phyloP scores from a whole-genome alignment of 2,329 filamentous ascomycete genomes.

The Pseudodiploospora longispora region DNA sequence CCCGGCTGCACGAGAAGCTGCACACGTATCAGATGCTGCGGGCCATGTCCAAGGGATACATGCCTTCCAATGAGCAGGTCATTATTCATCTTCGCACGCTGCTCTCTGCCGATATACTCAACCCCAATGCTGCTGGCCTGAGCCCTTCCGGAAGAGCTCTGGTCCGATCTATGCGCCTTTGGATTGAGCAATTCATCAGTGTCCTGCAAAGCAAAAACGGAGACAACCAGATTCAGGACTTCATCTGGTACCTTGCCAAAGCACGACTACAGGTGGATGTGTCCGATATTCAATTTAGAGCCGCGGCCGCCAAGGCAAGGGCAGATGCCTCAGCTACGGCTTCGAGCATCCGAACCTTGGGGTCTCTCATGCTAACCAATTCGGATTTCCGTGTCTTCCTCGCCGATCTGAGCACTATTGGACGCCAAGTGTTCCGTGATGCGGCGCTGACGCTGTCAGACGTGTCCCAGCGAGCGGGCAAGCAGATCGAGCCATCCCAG shows the following conservation, averaged over 20 bases:
- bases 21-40: conserved; percentile 89
- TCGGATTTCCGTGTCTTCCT: conserved; percentile 83
- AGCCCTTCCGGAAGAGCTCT: conserved; percentile 71
- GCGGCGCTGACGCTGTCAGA: conserved; percentile 72
- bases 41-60: conserved; percentile 74
- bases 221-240: conserved; percentile 80
- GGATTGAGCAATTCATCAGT: conserved; percentile 73
- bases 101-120: conserved; percentile 69
- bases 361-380: conserved; percentile 79
- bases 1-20: conserved; percentile 76
- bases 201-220: conserved; percentile 75
- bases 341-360: conserved; percentile 73
- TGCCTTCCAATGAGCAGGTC: conserved; percentile 83
- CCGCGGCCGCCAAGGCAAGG: conserved; percentile 21
- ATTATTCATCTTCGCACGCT: conserved; percentile 74
- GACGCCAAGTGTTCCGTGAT: conserved; percentile 78
- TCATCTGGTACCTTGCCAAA: conserved; percentile 76
- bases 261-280: conserved; percentile 47
- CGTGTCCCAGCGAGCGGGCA: conserved; percentile 65
- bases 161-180: conserved; percentile 62
- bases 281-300: conserved; percentile 19
- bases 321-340: conserved; percentile 44
- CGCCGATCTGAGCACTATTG: conserved; percentile 69
- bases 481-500: conserved; percentile 61
- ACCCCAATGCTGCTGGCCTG: conserved; percentile 59